Evolutionary conservation across 2,329 filamentous ascomycete genomes (phyloP), one percentile per base, ranked within the genome.

Genomic region (Didymella pinodella): DNA sequence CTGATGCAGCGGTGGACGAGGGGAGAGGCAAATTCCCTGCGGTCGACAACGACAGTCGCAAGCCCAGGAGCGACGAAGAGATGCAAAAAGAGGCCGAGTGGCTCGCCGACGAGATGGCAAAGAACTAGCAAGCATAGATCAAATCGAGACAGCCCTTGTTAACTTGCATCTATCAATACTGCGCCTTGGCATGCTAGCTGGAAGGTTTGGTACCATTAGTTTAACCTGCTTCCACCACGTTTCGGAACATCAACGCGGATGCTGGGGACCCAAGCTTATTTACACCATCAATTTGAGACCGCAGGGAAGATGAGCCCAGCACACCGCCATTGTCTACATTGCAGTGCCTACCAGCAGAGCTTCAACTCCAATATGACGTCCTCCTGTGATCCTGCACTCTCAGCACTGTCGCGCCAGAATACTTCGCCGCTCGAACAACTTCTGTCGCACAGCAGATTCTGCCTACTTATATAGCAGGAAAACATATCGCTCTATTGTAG

Each of bases 11-110:
- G 49, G 62, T 58, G 32, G 69, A 65, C 61, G 60, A 72, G 63
- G 59, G 75, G 61, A 77, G 74, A 79, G 86, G 10, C 79, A 88
- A 52, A 78, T 91, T 95, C 71, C 87, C 89, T 0, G 82, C 81
- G 38, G 87, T 93, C 10, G 91, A 94, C 78, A 85, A 86, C 54
- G 84, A 85, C 62, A 84, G 78, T 53, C 74, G 93, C 66, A 81
- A 82, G 75, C 83, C 90, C 7, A 85, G 93, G 75, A 85, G 79
- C 22, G 84, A 85, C 75, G 88, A 88, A 67, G 91, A 92, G 71
- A 97, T 98, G 94, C 81, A 83, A 62, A 82, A 82, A 10, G 94
- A 97, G 82, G 93, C 93, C 10, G 82, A 84, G 65, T 81, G 84
- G 80, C 87, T 93, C 69, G 85, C 84, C 56, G 72, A 73, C 46